Evolutionary conservation across 2,329 filamentous ascomycete genomes (phyloP).

Genomic region (Eutypa lata): DNA sequence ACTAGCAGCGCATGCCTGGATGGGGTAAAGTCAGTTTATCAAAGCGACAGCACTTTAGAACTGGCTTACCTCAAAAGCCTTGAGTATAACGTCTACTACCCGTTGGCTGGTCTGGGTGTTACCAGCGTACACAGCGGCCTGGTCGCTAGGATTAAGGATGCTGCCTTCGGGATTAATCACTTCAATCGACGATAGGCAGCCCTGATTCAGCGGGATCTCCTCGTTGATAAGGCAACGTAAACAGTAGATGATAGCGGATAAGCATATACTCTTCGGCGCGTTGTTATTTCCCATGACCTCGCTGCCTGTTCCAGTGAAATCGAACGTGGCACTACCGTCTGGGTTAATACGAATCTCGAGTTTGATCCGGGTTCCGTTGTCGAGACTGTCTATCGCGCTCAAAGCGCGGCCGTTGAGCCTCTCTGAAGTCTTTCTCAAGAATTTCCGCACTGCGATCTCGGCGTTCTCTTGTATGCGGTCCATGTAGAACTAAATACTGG

Average conservation of each 20-base stretch:
- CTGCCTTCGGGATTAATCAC: conserved; percentile 20
- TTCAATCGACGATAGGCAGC: conserved; percentile 48
- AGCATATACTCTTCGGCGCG: conserved; percentile 24
- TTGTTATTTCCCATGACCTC: conserved; percentile 34
- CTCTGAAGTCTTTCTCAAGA: conserved; percentile 32
- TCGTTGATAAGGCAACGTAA: conserved; percentile 63
- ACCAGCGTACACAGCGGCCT: conserved; percentile 16
- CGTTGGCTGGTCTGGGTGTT: conserved; percentile 17
- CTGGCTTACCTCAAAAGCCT: conserved; percentile 16
- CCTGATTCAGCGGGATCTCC: conserved; percentile 74
- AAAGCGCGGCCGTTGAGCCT: conserved; percentile 51
- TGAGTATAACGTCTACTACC: conserved; percentile 16
- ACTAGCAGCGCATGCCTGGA: conserved; percentile 52
- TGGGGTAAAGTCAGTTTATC: conserved; percentile 14
- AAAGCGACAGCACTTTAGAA: not conserved
- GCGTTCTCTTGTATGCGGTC: conserved; percentile 38
- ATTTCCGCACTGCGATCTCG: conserved; percentile 30
- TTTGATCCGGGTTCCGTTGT: conserved; percentile 45
- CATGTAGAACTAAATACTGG: conserved; percentile 29
- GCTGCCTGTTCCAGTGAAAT: conserved; percentile 48
- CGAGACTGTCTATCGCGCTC: conserved; percentile 69
- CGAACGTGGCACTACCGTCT: conserved; percentile 65
- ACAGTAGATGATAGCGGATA: conserved; percentile 25
- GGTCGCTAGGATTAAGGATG: conserved; percentile 28
- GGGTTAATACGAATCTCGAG: conserved; percentile 51